These are phyloP conservation scores for Zymoseptoria brevis DNA, from an alignment of 2,329 filamentous ascomycete genomes.

Conservation along the genomic window DNA sequence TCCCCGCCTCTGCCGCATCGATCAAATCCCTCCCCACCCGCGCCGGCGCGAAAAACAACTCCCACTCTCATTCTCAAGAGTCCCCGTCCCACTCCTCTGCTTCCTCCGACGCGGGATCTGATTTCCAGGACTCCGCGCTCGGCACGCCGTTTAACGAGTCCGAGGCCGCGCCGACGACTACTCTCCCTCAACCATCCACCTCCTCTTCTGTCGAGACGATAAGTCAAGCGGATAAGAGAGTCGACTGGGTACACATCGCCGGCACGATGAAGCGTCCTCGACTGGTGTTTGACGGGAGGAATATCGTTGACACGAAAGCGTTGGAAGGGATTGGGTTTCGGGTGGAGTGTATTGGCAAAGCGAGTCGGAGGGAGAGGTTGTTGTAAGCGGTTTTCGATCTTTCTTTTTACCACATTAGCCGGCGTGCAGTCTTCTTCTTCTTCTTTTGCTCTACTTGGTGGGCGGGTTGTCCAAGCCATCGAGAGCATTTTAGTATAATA, in stretches of 20 bases:
- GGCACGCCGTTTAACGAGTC: conserved; percentile 8
- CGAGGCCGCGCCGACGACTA: conserved; percentile 1
- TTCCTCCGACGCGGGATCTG: conserved; percentile 11
- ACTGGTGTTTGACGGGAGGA: conserved; percentile 32
- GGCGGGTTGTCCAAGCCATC: too few relatives aligned
- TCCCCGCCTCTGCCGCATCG: conserved; percentile 1
- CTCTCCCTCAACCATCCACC: neutral
- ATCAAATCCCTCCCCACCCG: neutral
- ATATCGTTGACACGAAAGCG: conserved; percentile 28
- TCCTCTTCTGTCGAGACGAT: neutral
- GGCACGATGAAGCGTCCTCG: conserved; percentile 27
- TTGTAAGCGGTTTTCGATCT: conserved; percentile 2
- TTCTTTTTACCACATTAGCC: neutral
- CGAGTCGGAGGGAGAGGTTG: conserved; percentile 10
- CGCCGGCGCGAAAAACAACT: neutral
- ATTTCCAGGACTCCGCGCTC: conserved; percentile 14
- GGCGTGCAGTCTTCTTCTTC: neutral
- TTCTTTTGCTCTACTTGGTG: too few relatives aligned
- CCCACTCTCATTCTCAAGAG: neutral
- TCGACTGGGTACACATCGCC: conserved; percentile 30
- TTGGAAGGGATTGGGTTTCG: conserved; percentile 30
- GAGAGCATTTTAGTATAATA: too few relatives aligned
- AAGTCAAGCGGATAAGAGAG: conserved; percentile 10
- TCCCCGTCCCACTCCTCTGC: conserved; percentile 5
- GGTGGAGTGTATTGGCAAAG: conserved; percentile 30